Percentiles rank a stretch among this genome's conserved stretches.
phyloP scores from a whole-genome alignment of 1,284 basidiomycete genomes.

The Boletellus deceptivus region DNA sequence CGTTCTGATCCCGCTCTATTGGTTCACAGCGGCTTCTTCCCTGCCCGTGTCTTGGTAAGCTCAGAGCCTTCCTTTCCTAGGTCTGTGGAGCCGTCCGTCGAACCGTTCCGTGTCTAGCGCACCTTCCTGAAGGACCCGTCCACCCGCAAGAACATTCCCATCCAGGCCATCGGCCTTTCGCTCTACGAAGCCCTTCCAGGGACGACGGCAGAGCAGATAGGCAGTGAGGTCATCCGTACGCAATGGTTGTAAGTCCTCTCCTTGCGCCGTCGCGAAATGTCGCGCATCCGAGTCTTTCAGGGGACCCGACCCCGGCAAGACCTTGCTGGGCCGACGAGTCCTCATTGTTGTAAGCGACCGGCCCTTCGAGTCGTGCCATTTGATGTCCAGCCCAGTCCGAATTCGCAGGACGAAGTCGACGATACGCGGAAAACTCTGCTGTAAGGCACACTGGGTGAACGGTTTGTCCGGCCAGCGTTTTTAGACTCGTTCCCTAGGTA shows the following conservation, averaged over 20 bases:
- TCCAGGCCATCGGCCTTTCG: slow-evolving; percentile 90
- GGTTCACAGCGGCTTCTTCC: slow-evolving; percentile 80
- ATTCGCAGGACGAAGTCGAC: slow-evolving; percentile 83
- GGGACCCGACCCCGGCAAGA: slow-evolving; percentile 61
- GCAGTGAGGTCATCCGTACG: slow-evolving; percentile 83
- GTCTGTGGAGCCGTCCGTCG: too few species aligned
- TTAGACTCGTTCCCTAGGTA: slow-evolving; percentile 53
- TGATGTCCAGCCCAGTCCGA: slow-evolving; percentile 6
- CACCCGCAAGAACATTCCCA: slow-evolving; percentile 80
- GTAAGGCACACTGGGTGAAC: slow-evolving; percentile 41
- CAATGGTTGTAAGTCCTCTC: slow-evolving; percentile 79
- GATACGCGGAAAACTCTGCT: slow-evolving; percentile 89
- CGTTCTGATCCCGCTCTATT: slow-evolving; percentile 14
- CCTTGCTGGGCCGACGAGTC: slow-evolving; percentile 76
- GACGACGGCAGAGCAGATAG: slow-evolving; percentile 73
- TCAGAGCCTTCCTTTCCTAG: background rate
- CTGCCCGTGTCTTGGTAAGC: slow-evolving; percentile 83
- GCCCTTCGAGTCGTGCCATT: slow-evolving; percentile 11
- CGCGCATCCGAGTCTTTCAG: slow-evolving; percentile 32
- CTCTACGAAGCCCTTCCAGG: slow-evolving; percentile 86
- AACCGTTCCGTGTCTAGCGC: slow-evolving; percentile 44
- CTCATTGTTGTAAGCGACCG: slow-evolving; percentile 73
- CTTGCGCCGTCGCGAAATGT: slow-evolving; percentile 20
- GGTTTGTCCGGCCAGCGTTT: background rate
- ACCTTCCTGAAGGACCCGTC: slow-evolving; percentile 81